Percentiles rank a stretch among this genome's conserved stretches.
These are phyloP conservation scores for Cladosporium sp. DNA, from an alignment of 2,329 filamentous ascomycete species.

Conservation along the genomic window DNA sequence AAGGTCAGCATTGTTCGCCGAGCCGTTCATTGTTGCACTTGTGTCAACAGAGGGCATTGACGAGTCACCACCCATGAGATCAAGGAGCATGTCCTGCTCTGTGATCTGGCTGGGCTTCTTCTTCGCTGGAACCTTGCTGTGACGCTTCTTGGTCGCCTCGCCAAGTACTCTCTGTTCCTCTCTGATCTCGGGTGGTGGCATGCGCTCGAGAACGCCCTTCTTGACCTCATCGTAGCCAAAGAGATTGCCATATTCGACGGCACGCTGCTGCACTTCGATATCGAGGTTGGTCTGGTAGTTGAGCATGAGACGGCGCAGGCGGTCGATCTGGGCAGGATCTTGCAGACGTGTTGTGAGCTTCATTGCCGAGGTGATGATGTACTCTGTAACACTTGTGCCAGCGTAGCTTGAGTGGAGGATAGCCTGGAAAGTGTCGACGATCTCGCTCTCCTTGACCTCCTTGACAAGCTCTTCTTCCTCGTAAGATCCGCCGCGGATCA, in stretches of 20 bases:
- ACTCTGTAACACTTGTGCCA: conserved; percentile 87
- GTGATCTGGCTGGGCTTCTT: conserved; percentile 78
- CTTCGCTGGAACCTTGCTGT: conserved; percentile 63
- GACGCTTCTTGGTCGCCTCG: conserved; percentile 62
- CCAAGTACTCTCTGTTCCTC: conserved; percentile 91
- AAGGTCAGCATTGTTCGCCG: conserved; percentile 72
- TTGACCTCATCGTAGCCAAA: conserved; percentile 87
- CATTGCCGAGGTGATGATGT: conserved; percentile 92
- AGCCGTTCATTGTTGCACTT: conserved; percentile 57
- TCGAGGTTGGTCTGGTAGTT: conserved; percentile 83
- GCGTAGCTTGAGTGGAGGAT: conserved; percentile 95
- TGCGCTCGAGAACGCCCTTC: conserved; percentile 89
- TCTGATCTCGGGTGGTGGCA: conserved; percentile 95
- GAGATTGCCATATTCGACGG: conserved; percentile 94
- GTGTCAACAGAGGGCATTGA: conserved; percentile 62
- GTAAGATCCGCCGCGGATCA: conserved; percentile 87
- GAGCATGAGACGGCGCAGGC: conserved; percentile 76
- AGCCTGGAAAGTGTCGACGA: conserved; percentile 87
- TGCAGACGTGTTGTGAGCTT: conserved; percentile 89
- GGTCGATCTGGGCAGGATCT: conserved; percentile 82
- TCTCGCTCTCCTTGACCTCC: conserved; percentile 81
- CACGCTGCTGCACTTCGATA: conserved; percentile 92
- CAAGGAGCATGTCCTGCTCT: conserved; percentile 87
- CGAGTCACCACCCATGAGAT: conserved; percentile 81
- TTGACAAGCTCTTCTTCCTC: conserved; percentile 89